phyloP scores from a whole-genome alignment of 768 basidiomycete genomes.

The Lactarius indigo region DNA sequence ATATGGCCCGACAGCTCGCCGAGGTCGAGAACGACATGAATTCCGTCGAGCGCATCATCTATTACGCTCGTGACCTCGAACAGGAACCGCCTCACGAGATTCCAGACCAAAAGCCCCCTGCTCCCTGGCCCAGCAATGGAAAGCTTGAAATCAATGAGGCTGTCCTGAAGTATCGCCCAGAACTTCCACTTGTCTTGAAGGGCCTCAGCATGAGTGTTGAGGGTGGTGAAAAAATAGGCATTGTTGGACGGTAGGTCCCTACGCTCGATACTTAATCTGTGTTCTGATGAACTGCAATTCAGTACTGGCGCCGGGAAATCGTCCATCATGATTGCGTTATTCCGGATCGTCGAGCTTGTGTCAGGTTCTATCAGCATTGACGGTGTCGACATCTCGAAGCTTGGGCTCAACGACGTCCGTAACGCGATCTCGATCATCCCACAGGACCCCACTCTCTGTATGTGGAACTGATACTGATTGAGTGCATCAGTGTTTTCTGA shows the following conservation, averaged over 20 bases:
- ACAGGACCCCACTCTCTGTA: constrained; percentile 56
- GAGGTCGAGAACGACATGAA: constrained; percentile 96
- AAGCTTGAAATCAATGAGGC: constrained; percentile 71
- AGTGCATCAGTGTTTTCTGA: constrained; percentile 5
- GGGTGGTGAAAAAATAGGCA: constrained; percentile 87
- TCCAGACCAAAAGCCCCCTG: constrained; percentile 53
- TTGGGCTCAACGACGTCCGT: constrained; percentile 77
- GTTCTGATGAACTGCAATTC: constrained; percentile 5
- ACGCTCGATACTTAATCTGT: constrained; percentile 5
- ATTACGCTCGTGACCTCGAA: constrained; percentile 77
- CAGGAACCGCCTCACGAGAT: constrained; percentile 75
- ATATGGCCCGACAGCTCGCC: constrained; percentile 71
- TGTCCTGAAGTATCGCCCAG: constrained; percentile 79
- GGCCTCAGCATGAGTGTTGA: constrained; percentile 66
- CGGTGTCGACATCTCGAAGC: constrained; percentile 72
- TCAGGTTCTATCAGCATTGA: constrained; percentile 80
- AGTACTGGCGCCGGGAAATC: constrained; percentile 85
- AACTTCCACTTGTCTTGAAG: constrained; percentile 84
- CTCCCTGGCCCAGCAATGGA: constrained; percentile 74
- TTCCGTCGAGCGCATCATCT: constrained; percentile 75
- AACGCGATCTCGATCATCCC: constrained; percentile 74
- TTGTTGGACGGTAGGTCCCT: constrained; percentile 60
- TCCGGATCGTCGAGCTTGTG: constrained; percentile 76
- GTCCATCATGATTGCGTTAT: constrained; percentile 84
- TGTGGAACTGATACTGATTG: constrained; percentile 45